phyloP scores from a whole-genome alignment of 2,329 filamentous ascomycete species.

The Nothophoma quercina region DNA sequence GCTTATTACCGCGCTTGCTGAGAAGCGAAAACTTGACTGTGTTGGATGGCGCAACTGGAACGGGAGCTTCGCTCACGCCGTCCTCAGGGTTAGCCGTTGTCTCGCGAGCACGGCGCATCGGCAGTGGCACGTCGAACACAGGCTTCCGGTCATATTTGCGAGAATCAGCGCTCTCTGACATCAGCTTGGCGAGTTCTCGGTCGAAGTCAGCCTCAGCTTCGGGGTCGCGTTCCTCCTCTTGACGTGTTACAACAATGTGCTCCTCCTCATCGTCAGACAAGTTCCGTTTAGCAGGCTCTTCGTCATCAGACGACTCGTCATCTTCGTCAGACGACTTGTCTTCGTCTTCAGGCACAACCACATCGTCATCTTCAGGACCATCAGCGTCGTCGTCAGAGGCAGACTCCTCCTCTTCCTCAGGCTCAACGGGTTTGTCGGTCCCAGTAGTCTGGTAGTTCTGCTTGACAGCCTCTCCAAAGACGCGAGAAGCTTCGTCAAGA shows the following conservation, averaged over 20 bases:
- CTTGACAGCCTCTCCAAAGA: slow-evolving; percentile 86
- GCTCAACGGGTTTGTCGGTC: slow-evolving; percentile 71
- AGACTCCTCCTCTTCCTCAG: slow-evolving; percentile 74
- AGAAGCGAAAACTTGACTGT: slow-evolving; percentile 98
- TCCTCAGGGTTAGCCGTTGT: slow-evolving; percentile 51
- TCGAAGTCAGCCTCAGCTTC: slow-evolving; percentile 98
- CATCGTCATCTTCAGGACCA: slow-evolving; percentile 56
- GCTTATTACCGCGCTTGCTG: slow-evolving; percentile 94
- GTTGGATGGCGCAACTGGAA: slow-evolving; percentile 45
- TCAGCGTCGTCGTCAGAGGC: slow-evolving; percentile 77
- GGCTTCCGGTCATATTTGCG: slow-evolving; percentile 95
- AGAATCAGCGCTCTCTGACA: slow-evolving; percentile 95
- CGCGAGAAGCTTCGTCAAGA: slow-evolving; percentile 80
- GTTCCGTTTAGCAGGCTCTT: slow-evolving; percentile 56
- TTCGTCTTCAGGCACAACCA: slow-evolving; percentile 59
- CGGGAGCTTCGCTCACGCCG: slow-evolving; percentile 49
- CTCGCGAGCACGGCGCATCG: slow-evolving; percentile 78
- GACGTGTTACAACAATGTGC: slow-evolving; percentile 87
- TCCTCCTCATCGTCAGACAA: slow-evolving; percentile 81
- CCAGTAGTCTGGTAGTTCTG: slow-evolving; percentile 87
- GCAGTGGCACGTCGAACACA: slow-evolving; percentile 95
- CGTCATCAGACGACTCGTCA: slow-evolving; percentile 59
- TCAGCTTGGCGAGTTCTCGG: slow-evolving; percentile 96
- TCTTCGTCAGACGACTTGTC: slow-evolving; percentile 61
- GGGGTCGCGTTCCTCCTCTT: slow-evolving; percentile 88